Evolutionary conservation across 2,329 filamentous ascomycete genomes (phyloP).

Genomic region (Ophiostoma triangulosporum): DNA sequence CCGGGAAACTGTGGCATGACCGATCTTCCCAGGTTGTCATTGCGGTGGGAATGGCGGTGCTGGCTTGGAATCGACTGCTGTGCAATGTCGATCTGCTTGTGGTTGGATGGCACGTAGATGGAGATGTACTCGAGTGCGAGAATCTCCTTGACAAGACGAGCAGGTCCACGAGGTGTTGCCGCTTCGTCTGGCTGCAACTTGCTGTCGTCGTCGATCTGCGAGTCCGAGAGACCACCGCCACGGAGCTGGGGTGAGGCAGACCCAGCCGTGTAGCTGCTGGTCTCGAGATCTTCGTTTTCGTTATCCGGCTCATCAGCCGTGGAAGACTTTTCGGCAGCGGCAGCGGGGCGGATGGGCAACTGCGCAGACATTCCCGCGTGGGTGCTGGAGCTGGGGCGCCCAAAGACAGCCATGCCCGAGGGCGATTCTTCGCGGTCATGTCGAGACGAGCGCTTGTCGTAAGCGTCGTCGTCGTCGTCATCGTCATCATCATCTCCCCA

Average conservation of each 20-base stretch:
- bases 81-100: conserved; percentile 29
- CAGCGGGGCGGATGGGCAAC: neutral
- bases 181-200: conserved; percentile 24
- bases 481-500: conserved; percentile 27
- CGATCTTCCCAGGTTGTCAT: conserved; percentile 22
- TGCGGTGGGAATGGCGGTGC: neutral
- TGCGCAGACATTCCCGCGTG: neutral
- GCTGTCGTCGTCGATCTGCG: neutral
- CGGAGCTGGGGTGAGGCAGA: neutral
- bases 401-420: neutral
- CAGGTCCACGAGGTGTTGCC: conserved; percentile 37
- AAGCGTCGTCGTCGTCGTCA: neutral
- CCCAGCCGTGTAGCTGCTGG: neutral
- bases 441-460: neutral
- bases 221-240: neutral
- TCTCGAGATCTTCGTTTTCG: neutral
- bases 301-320: neutral
- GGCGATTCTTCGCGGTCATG: neutral
- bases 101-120: conserved; percentile 38
- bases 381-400: neutral
- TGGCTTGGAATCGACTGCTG: neutral
- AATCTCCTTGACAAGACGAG: conserved; percentile 42
- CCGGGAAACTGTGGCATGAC: conserved; percentile 43
- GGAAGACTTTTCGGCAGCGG: neutral
- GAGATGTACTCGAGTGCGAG: conserved; percentile 37